Evolutionary conservation across 768 basidiomycete species (phyloP), one percentile per base, ranked within the genome.

Genomic region (Hericium erinaceus): DNA sequence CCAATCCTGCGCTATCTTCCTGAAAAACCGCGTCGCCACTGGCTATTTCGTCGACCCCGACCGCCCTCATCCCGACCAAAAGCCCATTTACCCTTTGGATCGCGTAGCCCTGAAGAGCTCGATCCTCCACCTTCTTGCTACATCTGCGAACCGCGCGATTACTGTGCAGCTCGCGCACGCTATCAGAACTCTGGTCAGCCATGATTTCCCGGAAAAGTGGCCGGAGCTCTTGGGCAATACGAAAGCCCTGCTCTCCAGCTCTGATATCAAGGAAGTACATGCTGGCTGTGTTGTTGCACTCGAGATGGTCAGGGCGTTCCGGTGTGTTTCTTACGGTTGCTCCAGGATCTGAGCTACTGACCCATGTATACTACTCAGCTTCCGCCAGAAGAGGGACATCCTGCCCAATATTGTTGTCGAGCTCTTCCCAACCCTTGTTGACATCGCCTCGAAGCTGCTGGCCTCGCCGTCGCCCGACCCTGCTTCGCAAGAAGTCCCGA

Each of bases 1-100:
- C 41, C 90, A 93, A 65, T 87, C 92, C 0, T 85, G 87, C 63
- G 79, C 87, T 13, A 89, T 95, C 20, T 95, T 87, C 80, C 77
- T 95, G 65, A 95, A 95, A 73, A 95, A 95, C 70, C 87, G 93
- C 65, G 82, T 95, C 59, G 79, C 81, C 57, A 75, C 77, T 5
- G 78, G 78, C 18, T 95, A 92, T 67, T 68, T 76, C 60, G 64
- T 82, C 64, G 81, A 84, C 58, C 62, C 70, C 50, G 60, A 67
- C 38, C 57, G 57, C 33, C 68, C 77, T 54, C 80, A 83, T 33
- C 75, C 84, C 0, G 87, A 92, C 66, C 80, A 80, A 49, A 71
- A 70, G 33, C 75, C 82, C 55, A 86, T 95, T 68, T 73, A 80
- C 2, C 66, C 70, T 33, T 79, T 85, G 2, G 93, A 94, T 72